Percentiles rank a stretch among this genome's conserved stretches.
Evolutionary conservation across 176 grass and related monocot genomes (phyloP).

Genomic region (Olyra latifolia): DNA sequence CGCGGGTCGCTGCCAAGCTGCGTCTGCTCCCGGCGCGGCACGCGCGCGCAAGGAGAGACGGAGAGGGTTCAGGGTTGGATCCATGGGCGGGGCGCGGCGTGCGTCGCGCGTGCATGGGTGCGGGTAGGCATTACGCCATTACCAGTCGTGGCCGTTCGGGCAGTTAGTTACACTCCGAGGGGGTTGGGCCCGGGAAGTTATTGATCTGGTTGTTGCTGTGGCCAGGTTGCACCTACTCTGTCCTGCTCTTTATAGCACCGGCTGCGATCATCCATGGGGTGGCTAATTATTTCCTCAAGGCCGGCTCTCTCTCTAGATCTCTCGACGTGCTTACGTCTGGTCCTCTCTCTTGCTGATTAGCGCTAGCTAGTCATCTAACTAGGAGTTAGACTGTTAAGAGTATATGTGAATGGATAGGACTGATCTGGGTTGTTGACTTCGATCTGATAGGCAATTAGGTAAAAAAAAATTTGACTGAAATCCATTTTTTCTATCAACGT

Average conservation of each 20-base stretch:
- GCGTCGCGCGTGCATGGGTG: background rate
- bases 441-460: no score
- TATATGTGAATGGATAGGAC: no score
- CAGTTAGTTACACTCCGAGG: background rate
- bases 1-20: no score
- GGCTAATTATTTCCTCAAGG: conserved; percentile 31
- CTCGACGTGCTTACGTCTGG: background rate
- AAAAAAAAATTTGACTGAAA: no score
- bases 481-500: no score
- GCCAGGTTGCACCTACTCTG: conserved; percentile 26
- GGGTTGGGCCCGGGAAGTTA: background rate
- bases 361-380: background rate
- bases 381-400: background rate
- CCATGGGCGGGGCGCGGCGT: background rate
- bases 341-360: background rate
- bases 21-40: background rate
- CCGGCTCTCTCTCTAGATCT: background rate
- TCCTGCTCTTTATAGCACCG: conserved; percentile 40
- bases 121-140: no score
- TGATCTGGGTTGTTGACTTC: no score
- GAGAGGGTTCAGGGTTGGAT: background rate
- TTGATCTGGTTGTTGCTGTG: conserved; percentile 13
- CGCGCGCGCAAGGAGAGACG: background rate
- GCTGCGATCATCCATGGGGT: conserved; percentile 1
- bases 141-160: background rate